phyloP scores from a whole-genome alignment of 176 grass and related monocot species.

The Avena sativa region DNA sequence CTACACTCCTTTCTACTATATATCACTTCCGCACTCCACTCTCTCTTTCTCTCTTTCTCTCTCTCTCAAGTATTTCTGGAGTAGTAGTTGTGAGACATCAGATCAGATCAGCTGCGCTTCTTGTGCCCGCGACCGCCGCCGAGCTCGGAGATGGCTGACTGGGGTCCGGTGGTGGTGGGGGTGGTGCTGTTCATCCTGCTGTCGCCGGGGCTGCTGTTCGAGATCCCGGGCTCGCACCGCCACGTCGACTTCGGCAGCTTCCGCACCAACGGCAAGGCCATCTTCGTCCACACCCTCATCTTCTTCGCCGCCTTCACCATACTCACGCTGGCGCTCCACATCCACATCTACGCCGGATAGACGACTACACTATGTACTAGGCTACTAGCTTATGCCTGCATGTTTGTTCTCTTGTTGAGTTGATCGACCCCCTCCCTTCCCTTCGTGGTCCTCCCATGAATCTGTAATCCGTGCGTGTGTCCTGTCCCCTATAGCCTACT shows the following conservation, averaged over 20 bases:
- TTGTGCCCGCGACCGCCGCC: background rate
- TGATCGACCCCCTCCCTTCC: background rate
- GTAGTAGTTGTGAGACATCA: background rate
- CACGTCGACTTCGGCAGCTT: constrained; percentile 26
- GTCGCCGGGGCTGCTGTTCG: constrained; percentile 23
- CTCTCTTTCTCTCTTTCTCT: background rate
- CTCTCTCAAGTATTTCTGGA: background rate
- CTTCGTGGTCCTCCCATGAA: background rate
- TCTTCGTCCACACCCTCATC: constrained; percentile 29
- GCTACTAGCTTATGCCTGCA: background rate
- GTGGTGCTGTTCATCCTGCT: constrained; percentile 25
- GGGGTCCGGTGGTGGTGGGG: constrained; percentile 20
- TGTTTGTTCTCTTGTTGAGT: background rate
- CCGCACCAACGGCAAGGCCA: constrained; percentile 31
- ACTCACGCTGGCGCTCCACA: constrained; percentile 20
- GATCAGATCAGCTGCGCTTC: background rate
- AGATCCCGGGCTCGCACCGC: constrained; percentile 29
- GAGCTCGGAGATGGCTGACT: constrained; percentile 2
- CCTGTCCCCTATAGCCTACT: no score
- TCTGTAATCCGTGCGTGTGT: background rate
- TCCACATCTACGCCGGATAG: constrained; percentile 25
- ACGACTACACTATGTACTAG: background rate
- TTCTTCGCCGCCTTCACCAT: constrained; percentile 35
- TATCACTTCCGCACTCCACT: background rate
- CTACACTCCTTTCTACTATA: background rate